Conservation (phyloP, 495 filamentous ascomycete genomes). For the Penicillium cosmopolitanum region DNA sequence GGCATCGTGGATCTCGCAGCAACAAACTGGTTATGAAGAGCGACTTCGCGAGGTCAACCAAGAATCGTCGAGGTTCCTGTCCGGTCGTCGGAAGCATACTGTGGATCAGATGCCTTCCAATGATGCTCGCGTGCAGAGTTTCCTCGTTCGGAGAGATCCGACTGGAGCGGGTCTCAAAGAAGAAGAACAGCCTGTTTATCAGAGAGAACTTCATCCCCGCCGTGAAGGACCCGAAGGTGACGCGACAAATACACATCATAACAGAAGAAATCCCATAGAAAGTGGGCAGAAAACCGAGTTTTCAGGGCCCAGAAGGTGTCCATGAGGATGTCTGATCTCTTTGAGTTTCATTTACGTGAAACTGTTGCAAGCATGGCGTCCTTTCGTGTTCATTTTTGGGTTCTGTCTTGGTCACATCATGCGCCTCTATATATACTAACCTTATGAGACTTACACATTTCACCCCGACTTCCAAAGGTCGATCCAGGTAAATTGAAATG, state of each 20-base stretch:
- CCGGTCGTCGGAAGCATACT: conserved; percentile 54
- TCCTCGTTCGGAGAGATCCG: conserved; percentile 69
- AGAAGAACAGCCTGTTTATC: conserved; percentile 44
- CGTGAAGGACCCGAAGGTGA: neutral
- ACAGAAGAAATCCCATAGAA: neutral
- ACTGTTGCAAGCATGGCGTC: neutral
- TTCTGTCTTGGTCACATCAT: no score
- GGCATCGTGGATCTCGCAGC: conserved; percentile 63
- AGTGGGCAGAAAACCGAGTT: neutral
- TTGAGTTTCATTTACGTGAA: neutral
- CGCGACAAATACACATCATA: neutral
- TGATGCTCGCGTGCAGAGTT: conserved; percentile 71
- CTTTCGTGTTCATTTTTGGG: no score
- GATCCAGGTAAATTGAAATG: conserved; percentile 32
- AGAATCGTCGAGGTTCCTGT: conserved; percentile 64
- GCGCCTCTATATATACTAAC: no score
- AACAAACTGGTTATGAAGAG: conserved; percentile 60
- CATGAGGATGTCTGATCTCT: neutral
- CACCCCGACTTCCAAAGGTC: no score
- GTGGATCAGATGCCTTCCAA: conserved; percentile 47
- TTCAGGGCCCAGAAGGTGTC: neutral
- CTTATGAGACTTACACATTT: no score
- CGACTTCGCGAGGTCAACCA: conserved; percentile 64
- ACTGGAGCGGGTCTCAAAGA: conserved; percentile 50
- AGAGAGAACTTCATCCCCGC: conserved; percentile 34